Conservation (phyloP, 768 basidiomycete species). For the Porphyrellus cyaneotinctus region DNA sequence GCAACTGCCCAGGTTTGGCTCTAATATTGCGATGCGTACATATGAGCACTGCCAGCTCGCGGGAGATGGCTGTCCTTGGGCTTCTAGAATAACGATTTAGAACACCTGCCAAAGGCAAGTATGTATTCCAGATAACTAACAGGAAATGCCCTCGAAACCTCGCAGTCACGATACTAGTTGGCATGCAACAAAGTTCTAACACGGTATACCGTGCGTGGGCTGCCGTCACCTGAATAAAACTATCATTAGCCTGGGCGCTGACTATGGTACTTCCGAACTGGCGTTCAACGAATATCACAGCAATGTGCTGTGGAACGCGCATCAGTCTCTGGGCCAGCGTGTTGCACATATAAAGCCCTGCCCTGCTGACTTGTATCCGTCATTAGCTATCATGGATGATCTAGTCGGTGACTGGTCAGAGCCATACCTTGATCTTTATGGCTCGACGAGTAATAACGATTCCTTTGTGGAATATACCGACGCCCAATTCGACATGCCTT, state of each 20-base stretch:
- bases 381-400: constrained; percentile 16
- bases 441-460: neutral
- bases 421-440: neutral
- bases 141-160: constrained; percentile 12
- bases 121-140: neutral
- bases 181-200: constrained; percentile 1
- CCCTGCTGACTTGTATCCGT: neutral
- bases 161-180: constrained; percentile 20
- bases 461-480: neutral
- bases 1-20: neutral
- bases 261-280: neutral
- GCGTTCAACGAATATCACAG: constrained; percentile 14
- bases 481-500: neutral
- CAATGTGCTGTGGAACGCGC: constrained; percentile 22
- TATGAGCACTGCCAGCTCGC: neutral
- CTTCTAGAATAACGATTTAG: constrained; percentile 16
- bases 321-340: neutral
- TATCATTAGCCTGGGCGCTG: neutral
- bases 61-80: constrained; percentile 13
- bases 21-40: constrained; percentile 1
- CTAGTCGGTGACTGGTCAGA: constrained; percentile 1
- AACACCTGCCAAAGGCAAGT: constrained; percentile 2
- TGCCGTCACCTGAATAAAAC: constrained; percentile 4
- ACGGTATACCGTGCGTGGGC: neutral
- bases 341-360: constrained; percentile 12